Conservation (phyloP, 1,284 basidiomycete species). For the Entoloma clypeatum region DNA sequence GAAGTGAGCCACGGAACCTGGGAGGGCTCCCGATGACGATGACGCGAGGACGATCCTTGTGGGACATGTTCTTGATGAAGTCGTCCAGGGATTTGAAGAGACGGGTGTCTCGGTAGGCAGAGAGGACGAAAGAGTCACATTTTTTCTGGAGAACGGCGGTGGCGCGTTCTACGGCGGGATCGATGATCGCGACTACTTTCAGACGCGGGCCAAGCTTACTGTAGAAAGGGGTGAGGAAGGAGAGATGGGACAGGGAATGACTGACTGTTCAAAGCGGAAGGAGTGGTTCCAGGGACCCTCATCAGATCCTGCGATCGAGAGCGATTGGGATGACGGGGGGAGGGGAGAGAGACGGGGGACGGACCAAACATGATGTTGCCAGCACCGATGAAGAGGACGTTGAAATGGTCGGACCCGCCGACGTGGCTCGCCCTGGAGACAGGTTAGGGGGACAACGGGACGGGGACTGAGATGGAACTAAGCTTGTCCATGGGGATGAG, state of each 20-base stretch:
- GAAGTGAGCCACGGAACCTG: constrained; percentile 83
- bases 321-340: constrained; percentile 3
- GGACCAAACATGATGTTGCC: constrained; percentile 94
- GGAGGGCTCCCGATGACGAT: constrained; percentile 92
- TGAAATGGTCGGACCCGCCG: constrained; percentile 69
- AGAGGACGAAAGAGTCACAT: constrained; percentile 90
- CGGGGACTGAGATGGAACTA: constrained; percentile 17
- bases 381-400: constrained; percentile 88
- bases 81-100: constrained; percentile 89
- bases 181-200: constrained; percentile 93
- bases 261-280: constrained; percentile 89
- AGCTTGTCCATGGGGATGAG: constrained; percentile 79
- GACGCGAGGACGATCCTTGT: constrained; percentile 61
- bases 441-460: constrained; percentile 10
- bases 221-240: constrained; percentile 20
- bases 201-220: constrained; percentile 96
- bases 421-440: constrained; percentile 48
- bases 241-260: constrained; percentile 8
- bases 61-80: constrained; percentile 70
- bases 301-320: constrained; percentile 56
- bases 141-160: constrained; percentile 83
- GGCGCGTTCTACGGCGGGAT: constrained; percentile 85
- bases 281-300: constrained; percentile 94
- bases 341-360: constrained; percentile 2
- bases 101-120: constrained; percentile 89